Evolutionary conservation across 495 filamentous ascomycete genomes (phyloP), one percentile per base, ranked within the genome.

Genomic region (Penicillium lividum): DNA sequence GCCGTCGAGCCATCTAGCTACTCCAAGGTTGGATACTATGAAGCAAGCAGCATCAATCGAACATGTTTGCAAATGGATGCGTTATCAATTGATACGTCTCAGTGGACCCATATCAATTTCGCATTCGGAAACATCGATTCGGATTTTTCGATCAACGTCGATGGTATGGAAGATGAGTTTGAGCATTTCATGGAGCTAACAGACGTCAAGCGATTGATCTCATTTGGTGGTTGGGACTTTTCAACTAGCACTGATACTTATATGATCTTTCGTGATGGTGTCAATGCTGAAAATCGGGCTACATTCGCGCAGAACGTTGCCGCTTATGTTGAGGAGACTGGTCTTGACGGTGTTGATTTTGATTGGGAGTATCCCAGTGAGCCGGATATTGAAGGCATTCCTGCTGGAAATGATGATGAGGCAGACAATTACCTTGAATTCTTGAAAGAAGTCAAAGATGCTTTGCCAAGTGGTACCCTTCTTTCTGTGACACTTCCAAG

Each of bases 191-290:
- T 1, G 16, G 43, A 25, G 4, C 16, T 45, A 6, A 8, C 3
- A 10, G 43, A 10, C 6, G 16, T 27, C 7, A 77, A 77, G 49
- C 36, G 58, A 60, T 71, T 83, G 40, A 9, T 82, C 1, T 77
- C 75, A 0, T 69, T 83, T 54, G 81, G 81, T 9, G 81, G 80
- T 4, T 82, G 80, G 80, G 61, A 51, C 0, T 80, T 76, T 48
- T 76, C 71, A 0, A 80, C 77, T 0, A 62, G 66, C 29, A 53
- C 59, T 2, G 56, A 51, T 10, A 74, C 73, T 5, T 79, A 65
- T 47, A 47, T 58, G 11, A 69, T 79, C 29, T 70, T 81, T 36
- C 72, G 80, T 3, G 56, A 74, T 0, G 77, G 53, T 16, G 68
- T 77, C 25, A 63, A 16, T 3, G 48, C 60, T 4, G 74, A 51